phyloP scores from a whole-genome alignment of 1,139 yeast species.

The Suhomyces coccinellae region DNA sequence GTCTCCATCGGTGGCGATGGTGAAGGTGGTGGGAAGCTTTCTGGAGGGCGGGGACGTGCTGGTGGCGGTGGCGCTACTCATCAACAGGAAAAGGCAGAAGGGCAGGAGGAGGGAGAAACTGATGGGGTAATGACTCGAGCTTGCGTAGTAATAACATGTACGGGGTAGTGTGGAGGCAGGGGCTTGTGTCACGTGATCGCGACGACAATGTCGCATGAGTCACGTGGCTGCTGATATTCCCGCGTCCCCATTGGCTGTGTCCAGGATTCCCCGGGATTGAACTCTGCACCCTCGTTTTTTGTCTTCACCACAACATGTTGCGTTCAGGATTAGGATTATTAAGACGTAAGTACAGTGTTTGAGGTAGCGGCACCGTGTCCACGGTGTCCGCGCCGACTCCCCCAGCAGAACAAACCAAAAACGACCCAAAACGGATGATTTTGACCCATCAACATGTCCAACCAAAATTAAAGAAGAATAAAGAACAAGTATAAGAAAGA shows the following conservation, averaged over 20 bases:
- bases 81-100: neutral
- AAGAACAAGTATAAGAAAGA: too few species aligned
- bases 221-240: conserved; percentile 10
- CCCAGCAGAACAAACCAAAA: neutral
- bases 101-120: neutral
- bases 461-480: too few species aligned
- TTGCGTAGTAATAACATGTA: neutral
- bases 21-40: conserved; percentile 11
- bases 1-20: conserved; percentile 8
- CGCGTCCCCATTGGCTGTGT: conserved; percentile 9
- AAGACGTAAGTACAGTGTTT: conserved; percentile 16
- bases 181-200: neutral
- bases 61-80: conserved; percentile 6
- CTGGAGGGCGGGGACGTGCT: conserved; percentile 5
- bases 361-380: neutral
- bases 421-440: neutral
- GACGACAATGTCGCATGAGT: conserved; percentile 1
- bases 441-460: too few species aligned
- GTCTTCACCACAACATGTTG: conserved; percentile 13
- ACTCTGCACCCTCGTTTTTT: neutral
- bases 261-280: conserved; percentile 13
- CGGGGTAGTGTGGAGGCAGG: conserved; percentile 12
- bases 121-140: neutral
- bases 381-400: neutral
- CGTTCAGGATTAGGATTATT: conserved; percentile 21